Evolutionary conservation across 2,329 filamentous ascomycete species (phyloP), one percentile per base, ranked within the genome.

Genomic region (Fonsecaea multimorphosa): DNA sequence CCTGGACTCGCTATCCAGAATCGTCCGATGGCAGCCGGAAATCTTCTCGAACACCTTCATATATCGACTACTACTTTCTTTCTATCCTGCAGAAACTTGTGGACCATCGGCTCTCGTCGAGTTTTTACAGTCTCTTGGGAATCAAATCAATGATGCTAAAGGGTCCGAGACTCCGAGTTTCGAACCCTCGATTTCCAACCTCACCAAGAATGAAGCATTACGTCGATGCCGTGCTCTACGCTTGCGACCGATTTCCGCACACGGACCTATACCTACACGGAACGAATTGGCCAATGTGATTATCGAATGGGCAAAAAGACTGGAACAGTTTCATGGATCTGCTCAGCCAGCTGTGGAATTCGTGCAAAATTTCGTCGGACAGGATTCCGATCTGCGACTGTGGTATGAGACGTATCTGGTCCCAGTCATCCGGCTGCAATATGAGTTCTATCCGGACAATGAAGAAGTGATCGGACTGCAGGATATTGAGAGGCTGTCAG

Each of bases 381-480:
- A 80, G 46, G 84, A 83, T 49, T 78, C 83, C 36, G 78, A 79
- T 64, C 75, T 89, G 52, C 80, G 82, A 65, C 82, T 79, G 60
- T 89, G 86, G 86, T 83, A 86, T 70, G 82, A 89, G 46, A 86
- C 86, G 12, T 84, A 80, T 52, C 79, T 87, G 11, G 76, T 89
- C 40, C 87, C 87, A 6, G 75, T 88, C 7, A 77, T 88, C 27
- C 82, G 87, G 58, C 76, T 88, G 56, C 84, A 86, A 70, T 86
- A 87, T 73, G 86, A 89, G 74, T 89, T 87, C 73, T 88, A 89
- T 66, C 82, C 84, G 0, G 78, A 83, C n/a, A 77, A 74, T 14
- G 75, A 81, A 24, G 77, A 78, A 11, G 69, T 74, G 1, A 72
- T 83, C 7, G 79, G 83, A 8, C 73, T 89, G 53, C 79, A 82